A percentile compares a stretch with the other conserved stretches of the same genome.
phyloP scores from a whole-genome alignment of 179 eudicot genomes.

The Amaranthus tricolor region DNA sequence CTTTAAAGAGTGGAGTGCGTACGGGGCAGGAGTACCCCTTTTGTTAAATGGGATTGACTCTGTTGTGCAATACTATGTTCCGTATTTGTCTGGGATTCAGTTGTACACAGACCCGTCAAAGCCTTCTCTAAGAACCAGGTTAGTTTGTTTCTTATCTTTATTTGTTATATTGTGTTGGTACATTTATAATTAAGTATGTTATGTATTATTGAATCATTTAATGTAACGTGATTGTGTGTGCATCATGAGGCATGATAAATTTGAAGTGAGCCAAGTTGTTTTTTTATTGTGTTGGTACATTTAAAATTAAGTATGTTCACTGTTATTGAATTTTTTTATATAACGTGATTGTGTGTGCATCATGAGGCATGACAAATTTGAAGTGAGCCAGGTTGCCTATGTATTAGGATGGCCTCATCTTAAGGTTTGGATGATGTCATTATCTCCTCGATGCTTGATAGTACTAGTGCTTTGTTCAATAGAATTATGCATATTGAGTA shows the following conservation, averaged over 20 bases:
- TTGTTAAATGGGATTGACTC: slow-evolving; percentile 42
- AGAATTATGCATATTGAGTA: not conserved
- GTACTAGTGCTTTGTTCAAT: not conserved
- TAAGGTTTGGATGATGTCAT: not conserved
- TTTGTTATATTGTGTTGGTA: slow-evolving; percentile 1
- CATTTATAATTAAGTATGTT: not conserved
- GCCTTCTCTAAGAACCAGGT: slow-evolving; percentile 40
- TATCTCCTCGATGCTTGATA: not conserved
- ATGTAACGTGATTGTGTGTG: too few relatives aligned
- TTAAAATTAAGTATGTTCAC: not conserved
- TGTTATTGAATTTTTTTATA: too few relatives aligned
- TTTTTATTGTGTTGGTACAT: not conserved
- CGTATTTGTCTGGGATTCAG: slow-evolving; percentile 50
- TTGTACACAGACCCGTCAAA: slow-evolving; percentile 43
- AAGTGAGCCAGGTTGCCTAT: too few relatives aligned
- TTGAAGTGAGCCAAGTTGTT: too few relatives aligned
- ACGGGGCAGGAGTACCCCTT: slow-evolving; percentile 53
- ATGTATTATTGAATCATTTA: too few relatives aligned
- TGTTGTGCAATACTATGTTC: slow-evolving; percentile 48
- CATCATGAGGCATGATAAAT: too few relatives aligned
- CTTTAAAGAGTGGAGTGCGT: slow-evolving; percentile 48
- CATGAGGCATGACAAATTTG: too few relatives aligned
- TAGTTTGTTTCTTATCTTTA: slow-evolving; percentile 10
- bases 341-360: too few relatives aligned
- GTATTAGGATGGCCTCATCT: not conserved